Evolutionary conservation across 805 yeast species (phyloP), one percentile per base, ranked within the genome.

Genomic region (Wickerhamomyces xylosicus): DNA sequence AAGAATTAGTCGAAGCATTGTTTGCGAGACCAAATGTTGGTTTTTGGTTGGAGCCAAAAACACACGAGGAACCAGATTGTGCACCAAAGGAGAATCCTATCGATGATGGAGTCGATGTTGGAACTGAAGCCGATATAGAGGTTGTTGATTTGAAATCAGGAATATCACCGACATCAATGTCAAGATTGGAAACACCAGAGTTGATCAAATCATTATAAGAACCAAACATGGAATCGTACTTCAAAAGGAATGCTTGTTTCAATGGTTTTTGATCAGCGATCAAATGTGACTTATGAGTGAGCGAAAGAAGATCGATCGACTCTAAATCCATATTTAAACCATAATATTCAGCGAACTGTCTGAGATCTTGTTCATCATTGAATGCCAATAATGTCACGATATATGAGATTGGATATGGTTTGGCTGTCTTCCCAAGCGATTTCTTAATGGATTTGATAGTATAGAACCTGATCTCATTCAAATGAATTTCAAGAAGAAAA

Each of bases 401-500:
- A 9, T 69, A 55, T 2, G 52, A 49, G 0, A 74, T 66, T 4
- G 77, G 66, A 43, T 79, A 73, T 1, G 86, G 80, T 48, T 18
- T 18, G 20, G 75, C 81, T 2, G 85, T 79, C 41, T 76, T 79
- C 51, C 89, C 95, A 41, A 75, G 70, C 0, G 87, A 63, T 41
- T 73, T 64, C 4, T 82, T 62, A 63, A 92, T 64, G 0, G 85
- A 63, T 48, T 74, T 75, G 41, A 90, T 54, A 0, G 90, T 87
- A 49, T 76, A 75, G 47, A 82, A 77, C 34, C 97, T 60, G 3
- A 87, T 66, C 41, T 86, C 90, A 49, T 82, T 84, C 53, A 85
- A 76, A 48, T 83, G 87, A 3, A 79, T 75, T 54, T 92, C 95
- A 16, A 85, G 59, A 31, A 90, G 61, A 42, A 90, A 86, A 2